Conservation (phyloP, 108 stramenopile genomes). For the Cyclostephanos invisitatus region DNA sequence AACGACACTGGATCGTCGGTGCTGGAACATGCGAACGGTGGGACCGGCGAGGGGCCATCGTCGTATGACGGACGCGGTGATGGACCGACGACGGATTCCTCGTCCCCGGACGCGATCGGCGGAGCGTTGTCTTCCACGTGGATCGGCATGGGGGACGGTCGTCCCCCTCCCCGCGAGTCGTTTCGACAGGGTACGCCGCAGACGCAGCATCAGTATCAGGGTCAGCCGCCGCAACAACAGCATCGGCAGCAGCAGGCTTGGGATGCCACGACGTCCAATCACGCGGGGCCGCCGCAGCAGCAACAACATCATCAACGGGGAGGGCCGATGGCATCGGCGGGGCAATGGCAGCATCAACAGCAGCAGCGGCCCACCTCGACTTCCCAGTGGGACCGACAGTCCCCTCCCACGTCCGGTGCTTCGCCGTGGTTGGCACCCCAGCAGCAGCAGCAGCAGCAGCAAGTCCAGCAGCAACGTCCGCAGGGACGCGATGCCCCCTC, state of each 20-base stretch:
- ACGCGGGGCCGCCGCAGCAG: conserved; percentile 12
- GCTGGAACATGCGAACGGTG: too few relatives aligned
- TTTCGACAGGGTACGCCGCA: neutral
- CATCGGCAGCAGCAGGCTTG: conserved; percentile 5
- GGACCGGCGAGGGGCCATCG: too few relatives aligned
- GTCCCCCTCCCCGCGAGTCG: neutral
- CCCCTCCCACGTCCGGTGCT: neutral
- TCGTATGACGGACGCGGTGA: too few relatives aligned
- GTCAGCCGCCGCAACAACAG: neutral
- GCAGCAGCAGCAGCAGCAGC: conserved; percentile 32
- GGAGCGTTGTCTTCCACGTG: neutral
- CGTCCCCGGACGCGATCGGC: neutral
- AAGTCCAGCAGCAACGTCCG: conserved; percentile 16
- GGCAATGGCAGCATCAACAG: conserved; percentile 19
- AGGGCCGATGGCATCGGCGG: neutral
- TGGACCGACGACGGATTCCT: too few relatives aligned
- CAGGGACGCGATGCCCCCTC: conserved; percentile 5
- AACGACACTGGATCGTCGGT: too few relatives aligned
- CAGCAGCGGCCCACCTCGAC: neutral
- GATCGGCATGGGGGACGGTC: neutral
- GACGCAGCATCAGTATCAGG: conserved; percentile 7
- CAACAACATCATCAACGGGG: conserved; percentile 6
- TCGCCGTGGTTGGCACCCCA: neutral
- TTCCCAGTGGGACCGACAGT: neutral
- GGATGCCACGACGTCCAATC: neutral